Evolutionary conservation across 2,329 filamentous ascomycete genomes (phyloP).

Genomic region (Clonostachys solani): DNA sequence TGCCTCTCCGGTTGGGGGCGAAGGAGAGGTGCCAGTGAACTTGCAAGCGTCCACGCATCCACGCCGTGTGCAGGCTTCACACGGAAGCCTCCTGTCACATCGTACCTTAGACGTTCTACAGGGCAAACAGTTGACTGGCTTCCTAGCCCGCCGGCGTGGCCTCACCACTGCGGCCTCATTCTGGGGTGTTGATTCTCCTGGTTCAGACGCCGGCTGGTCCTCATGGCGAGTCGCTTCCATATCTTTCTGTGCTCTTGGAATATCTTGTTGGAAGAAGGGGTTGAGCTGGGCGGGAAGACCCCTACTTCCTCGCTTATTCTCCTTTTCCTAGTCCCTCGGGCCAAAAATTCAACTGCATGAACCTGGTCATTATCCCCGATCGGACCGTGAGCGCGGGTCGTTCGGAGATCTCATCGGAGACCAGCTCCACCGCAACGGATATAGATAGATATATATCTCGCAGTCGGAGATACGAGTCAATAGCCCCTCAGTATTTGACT

Average conservation of each 20-base stretch:
- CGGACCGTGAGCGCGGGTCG: too few species aligned
- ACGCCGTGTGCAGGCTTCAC: constrained; percentile 4
- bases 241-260: background rate
- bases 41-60: background rate
- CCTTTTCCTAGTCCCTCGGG: background rate
- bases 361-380: too few species aligned
- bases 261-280: background rate
- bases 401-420: too few species aligned
- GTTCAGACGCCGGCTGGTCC: background rate
- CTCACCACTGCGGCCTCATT: too few species aligned
- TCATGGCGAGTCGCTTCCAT: background rate
- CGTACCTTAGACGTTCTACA: constrained; percentile 8
- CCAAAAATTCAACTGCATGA: too few species aligned
- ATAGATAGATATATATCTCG: too few species aligned
- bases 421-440: too few species aligned
- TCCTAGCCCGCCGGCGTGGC: too few species aligned
- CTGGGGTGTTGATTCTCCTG: background rate
- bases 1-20: background rate
- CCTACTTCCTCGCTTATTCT: background rate
- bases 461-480: too few species aligned
- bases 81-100: constrained; percentile 8
- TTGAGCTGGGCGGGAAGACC: background rate
- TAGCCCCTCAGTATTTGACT: too few species aligned
- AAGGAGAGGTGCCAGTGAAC: background rate
- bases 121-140: constrained; percentile 7